A percentile compares a stretch with the other conserved stretches of the same genome.
phyloP scores from a whole-genome alignment of 2,329 filamentous ascomycete genomes.

The Colletotrichum zoysiae region DNA sequence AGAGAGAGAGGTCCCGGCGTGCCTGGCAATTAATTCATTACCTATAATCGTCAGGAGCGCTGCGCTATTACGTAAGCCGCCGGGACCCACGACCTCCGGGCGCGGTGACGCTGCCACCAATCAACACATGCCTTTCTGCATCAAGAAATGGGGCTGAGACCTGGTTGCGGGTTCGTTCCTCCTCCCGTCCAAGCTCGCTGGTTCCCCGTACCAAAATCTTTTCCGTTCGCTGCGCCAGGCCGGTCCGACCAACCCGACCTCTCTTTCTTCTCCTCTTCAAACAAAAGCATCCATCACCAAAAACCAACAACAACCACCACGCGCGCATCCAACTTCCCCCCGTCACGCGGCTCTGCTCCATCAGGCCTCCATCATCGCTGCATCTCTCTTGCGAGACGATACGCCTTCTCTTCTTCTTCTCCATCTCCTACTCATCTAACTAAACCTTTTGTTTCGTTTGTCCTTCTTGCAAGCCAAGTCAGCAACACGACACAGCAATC shows the following conservation, averaged over 20 bases:
- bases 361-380: slow-evolving; percentile 28
- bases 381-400: slow-evolving; percentile 14
- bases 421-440: slow-evolving; percentile 6
- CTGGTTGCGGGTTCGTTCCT: slow-evolving; percentile 6
- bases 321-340: slow-evolving; percentile 26
- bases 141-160: neutral
- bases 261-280: slow-evolving; percentile 33
- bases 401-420: neutral
- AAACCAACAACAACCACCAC: slow-evolving; percentile 35
- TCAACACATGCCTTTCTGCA: slow-evolving; percentile 2
- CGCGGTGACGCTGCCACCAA: slow-evolving; percentile 7
- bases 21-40: no score
- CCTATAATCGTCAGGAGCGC: neutral
- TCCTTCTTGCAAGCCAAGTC: slow-evolving; percentile 22
- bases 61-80: slow-evolving; percentile 11
- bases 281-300: slow-evolving; percentile 36
- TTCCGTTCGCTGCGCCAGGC: slow-evolving; percentile 37
- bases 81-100: slow-evolving; percentile 3
- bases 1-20: slow-evolving; percentile 10
- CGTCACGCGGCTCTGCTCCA: slow-evolving; percentile 31
- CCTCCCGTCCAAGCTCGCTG: neutral
- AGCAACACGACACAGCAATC: slow-evolving; percentile 45
- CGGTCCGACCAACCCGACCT: slow-evolving; percentile 24
- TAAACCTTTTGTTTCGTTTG: slow-evolving; percentile 17
- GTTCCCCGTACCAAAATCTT: slow-evolving; percentile 38